Base-by-base conservation (phyloP, 1,284 basidiomycete genomes). In the Cryptococcus neoformans region DNA sequence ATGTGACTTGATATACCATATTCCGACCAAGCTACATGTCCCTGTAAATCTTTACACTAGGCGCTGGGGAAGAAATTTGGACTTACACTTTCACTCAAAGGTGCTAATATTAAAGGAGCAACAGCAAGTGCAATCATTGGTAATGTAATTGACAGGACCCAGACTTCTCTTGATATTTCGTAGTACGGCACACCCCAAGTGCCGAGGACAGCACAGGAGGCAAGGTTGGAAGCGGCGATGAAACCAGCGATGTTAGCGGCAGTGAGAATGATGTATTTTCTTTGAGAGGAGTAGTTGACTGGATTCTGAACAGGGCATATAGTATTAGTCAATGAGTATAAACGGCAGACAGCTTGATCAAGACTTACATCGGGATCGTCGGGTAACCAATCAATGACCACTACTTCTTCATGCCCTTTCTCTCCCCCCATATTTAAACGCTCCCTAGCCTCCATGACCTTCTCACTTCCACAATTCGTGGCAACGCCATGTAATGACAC, bases 91-190 rank as follows among this genome's bases (percentile, higher is more conserved):
- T 78, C 76, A 45, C 68, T 72, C 17, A 74, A 45, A 2, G 76
- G 76, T 2, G 76, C 76, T 17, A 78, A 63, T 1, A 68, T 58
- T 35, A 78, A 54, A 9, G 76, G 76, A 0, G 73, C 69, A 44
- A 73, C 62, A 8, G 69, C 60, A 16, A 75, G 67, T 0, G 65
- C 59, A 21, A 75, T 40, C 49, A 76, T 60, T 38, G 64, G 63
- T 14, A 72, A 45, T 2, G 69, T 68, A 10, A 67, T 42, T 21
- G 53, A 55, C 12, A 71, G 37, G 6, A 66, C 36, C 50, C 64
- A 74, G 2, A 57, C 42, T 21, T 64, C 62, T 38, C 67, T 55
- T 1, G 42, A 47, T 38, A 51, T 45, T n/a, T 36, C 10, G n/a
- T 16, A 10, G 40, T 44, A 9, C 21, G n/a, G 8, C 9, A 28